phyloP scores from a whole-genome alignment of 345 rosid genomes.

The Schrenkiella parvula region DNA sequence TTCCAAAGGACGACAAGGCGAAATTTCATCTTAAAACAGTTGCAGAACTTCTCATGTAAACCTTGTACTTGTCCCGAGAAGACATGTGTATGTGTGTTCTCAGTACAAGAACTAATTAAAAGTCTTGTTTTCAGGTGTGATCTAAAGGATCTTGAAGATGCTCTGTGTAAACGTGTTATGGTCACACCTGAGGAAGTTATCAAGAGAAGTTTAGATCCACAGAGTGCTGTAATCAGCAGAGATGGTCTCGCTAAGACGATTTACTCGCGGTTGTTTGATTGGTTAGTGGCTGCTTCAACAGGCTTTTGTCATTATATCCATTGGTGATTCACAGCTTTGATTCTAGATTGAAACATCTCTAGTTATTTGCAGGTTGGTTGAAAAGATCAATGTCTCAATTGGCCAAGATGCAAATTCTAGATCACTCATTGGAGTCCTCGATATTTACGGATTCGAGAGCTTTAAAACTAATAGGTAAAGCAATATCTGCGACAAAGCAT shows the following conservation, averaged over 20 bases:
- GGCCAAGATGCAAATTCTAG: background rate
- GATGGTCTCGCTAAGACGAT: background rate
- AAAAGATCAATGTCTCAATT: background rate
- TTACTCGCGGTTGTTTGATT: background rate
- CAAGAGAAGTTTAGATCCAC: background rate
- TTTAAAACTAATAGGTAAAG: background rate
- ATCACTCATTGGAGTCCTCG: background rate
- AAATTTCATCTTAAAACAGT: background rate
- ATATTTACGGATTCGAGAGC: constrained; percentile 3
- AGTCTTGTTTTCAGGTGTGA: constrained; percentile 1
- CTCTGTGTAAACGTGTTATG: background rate
- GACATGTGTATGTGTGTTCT: background rate
- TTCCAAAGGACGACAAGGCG: background rate
- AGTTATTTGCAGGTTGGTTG: background rate
- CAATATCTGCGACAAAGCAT: background rate
- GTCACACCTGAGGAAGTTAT: background rate
- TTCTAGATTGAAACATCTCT: background rate
- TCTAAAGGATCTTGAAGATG: background rate
- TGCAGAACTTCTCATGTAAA: background rate
- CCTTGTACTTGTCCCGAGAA: background rate
- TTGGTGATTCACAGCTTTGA: background rate
- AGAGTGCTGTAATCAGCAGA: background rate
- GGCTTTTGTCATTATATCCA: background rate
- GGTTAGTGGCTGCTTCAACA: background rate
- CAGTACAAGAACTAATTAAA: background rate